Evolutionary conservation across 768 basidiomycete species (phyloP).

Genomic region (Candolleomyces efflorescens): DNA sequence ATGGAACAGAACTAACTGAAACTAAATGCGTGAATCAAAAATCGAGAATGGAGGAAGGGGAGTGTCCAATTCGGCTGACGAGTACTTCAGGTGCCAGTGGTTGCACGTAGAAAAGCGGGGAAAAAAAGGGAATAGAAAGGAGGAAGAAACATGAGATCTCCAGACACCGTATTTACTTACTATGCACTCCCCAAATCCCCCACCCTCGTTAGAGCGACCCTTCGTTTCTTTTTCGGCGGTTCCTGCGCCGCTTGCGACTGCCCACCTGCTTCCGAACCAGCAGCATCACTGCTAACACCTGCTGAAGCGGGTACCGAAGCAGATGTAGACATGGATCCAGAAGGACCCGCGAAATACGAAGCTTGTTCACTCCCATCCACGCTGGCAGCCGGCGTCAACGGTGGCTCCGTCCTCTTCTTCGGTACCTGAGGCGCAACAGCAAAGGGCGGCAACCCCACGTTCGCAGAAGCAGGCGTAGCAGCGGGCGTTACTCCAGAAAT

Average conservation of each 20-base stretch:
- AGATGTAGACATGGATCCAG: too few species aligned
- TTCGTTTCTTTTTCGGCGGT: constrained; percentile 83
- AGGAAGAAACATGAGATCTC: too few species aligned
- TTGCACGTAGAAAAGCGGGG: too few species aligned
- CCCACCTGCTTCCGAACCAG: constrained; percentile 1
- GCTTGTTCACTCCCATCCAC: constrained; percentile 37
- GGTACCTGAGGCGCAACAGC: constrained; percentile 19
- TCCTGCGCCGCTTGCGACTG: constrained; percentile 28
- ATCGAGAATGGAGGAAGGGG: too few species aligned
- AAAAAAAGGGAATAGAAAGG: too few species aligned
- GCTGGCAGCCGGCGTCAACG: constrained; percentile 46
- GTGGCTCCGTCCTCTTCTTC: constrained; percentile 40
- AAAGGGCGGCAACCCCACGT: constrained; percentile 23
- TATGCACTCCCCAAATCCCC: constrained; percentile 47
- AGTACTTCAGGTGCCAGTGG: too few species aligned
- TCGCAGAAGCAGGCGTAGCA: constrained; percentile 30
- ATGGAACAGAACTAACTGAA: too few species aligned
- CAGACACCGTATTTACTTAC: neutral
- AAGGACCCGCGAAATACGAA: constrained; percentile 14
- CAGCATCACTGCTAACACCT: constrained; percentile 1
- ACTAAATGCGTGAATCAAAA: too few species aligned
- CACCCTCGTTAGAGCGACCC: constrained; percentile 71
- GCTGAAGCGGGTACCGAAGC: constrained; percentile 9
- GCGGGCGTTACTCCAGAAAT: constrained; percentile 27
- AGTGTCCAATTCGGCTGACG: too few species aligned